Percentiles rank a stretch among this genome's conserved stretches.
Conservation (phyloP, 495 filamentous ascomycete species). For the Penicillium parvum region DNA sequence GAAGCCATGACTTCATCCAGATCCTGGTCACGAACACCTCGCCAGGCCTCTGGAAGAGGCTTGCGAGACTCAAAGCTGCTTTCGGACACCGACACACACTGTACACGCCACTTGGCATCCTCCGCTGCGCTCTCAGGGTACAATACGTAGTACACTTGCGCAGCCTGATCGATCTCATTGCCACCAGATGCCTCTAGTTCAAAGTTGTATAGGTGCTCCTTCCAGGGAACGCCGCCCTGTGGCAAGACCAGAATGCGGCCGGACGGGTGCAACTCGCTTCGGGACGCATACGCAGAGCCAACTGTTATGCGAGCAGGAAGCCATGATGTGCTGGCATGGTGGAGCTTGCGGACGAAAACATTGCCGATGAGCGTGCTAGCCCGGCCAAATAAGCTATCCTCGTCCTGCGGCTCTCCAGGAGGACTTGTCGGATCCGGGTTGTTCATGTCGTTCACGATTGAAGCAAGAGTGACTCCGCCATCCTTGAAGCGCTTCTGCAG, state of each 20-base stretch:
- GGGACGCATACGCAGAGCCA: slow-evolving; percentile 59
- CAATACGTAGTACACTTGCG: slow-evolving; percentile 73
- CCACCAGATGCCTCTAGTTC: slow-evolving; percentile 56
- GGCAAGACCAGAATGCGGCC: slow-evolving; percentile 80
- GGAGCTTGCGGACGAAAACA: slow-evolving; percentile 73
- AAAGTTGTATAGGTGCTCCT: slow-evolving; percentile 88
- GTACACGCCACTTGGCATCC: slow-evolving; percentile 84
- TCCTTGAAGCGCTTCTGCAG: slow-evolving; percentile 76
- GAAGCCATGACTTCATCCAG: slow-evolving; percentile 70
- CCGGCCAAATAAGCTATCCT: slow-evolving; percentile 72
- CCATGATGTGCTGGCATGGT: slow-evolving; percentile 57
- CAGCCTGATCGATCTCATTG: slow-evolving; percentile 28
- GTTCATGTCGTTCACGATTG: slow-evolving; percentile 81
- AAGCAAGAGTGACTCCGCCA: slow-evolving; percentile 75
- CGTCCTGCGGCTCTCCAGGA: slow-evolving; percentile 60
- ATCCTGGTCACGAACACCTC: slow-evolving; percentile 80
- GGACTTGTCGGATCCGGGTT: slow-evolving; percentile 39
- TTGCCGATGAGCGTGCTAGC: slow-evolving; percentile 81
- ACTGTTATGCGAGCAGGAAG: slow-evolving; percentile 81
- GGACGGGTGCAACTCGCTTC: slow-evolving; percentile 59
- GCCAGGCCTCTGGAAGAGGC: slow-evolving; percentile 84
- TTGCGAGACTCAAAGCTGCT: slow-evolving; percentile 87
- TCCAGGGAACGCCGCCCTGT: slow-evolving; percentile 78
- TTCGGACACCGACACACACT: slow-evolving; percentile 74
- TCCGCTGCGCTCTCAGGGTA: slow-evolving; percentile 74